Conservation (phyloP, 2,329 filamentous ascomycete species). For the Ophiobolus disseminans region DNA sequence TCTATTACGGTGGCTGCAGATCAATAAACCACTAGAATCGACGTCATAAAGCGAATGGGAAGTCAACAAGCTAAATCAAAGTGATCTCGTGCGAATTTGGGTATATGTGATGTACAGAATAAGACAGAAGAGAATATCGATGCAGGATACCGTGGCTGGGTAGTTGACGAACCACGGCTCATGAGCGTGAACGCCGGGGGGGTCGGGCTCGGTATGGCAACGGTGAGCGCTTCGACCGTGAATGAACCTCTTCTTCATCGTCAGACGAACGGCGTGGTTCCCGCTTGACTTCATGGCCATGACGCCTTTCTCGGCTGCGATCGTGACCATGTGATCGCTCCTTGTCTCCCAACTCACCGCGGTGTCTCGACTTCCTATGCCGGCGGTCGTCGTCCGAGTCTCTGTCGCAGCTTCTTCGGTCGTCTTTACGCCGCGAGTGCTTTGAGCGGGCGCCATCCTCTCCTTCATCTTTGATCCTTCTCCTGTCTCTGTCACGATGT, state of each 20-base stretch:
- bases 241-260: conserved; percentile 12
- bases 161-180: background rate
- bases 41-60: no score
- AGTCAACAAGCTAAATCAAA: no score
- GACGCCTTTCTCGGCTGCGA: conserved; percentile 20
- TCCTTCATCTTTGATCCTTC: conserved; percentile 28
- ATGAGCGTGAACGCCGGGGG: conserved; percentile 4
- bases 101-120: no score
- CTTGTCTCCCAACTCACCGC: conserved; percentile 19
- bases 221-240: conserved; percentile 19
- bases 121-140: no score
- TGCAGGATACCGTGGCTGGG: no score
- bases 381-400: conserved; percentile 18
- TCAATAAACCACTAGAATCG: no score
- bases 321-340: conserved; percentile 18
- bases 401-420: conserved; percentile 21
- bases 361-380: conserved; percentile 9
- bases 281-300: conserved; percentile 15
- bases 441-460: conserved; percentile 15
- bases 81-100: no score
- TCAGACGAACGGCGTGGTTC: conserved; percentile 15
- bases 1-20: no score
- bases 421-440: conserved; percentile 18
- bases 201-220: conserved; percentile 28
- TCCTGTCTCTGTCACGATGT: conserved; percentile 26